These are phyloP conservation scores for Penicillium verrucosum DNA, from an alignment of 2,329 filamentous ascomycete genomes.

Conservation along the genomic window DNA sequence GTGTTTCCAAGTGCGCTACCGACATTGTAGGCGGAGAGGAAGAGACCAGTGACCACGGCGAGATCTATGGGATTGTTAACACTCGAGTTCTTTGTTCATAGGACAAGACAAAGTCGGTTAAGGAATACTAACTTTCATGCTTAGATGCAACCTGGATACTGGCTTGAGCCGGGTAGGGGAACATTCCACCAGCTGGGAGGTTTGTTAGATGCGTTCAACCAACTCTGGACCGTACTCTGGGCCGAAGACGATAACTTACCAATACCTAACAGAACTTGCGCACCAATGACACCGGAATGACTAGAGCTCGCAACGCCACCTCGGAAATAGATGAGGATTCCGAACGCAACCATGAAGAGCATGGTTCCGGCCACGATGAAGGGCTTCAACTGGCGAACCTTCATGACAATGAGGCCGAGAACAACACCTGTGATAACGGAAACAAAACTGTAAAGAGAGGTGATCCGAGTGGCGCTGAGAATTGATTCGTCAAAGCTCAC, in stretches of 20 bases:
- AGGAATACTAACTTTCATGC: constrained; percentile 42
- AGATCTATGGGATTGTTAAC: constrained; percentile 42
- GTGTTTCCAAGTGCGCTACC: constrained; percentile 60
- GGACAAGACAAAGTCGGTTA: not conserved
- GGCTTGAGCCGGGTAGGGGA: constrained; percentile 53
- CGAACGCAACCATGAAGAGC: constrained; percentile 64
- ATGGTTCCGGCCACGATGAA: constrained; percentile 61
- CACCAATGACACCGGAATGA: constrained; percentile 59
- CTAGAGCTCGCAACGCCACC: constrained; percentile 46
- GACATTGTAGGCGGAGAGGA: constrained; percentile 61
- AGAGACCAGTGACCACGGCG: constrained; percentile 62
- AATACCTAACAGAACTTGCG: constrained; percentile 61
- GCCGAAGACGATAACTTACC: constrained; percentile 30
- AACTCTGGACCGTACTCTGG: no score
- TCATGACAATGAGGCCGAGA: constrained; percentile 57
- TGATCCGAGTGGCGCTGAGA: constrained; percentile 56
- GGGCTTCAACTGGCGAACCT: constrained; percentile 58
- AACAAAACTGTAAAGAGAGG: constrained; percentile 57
- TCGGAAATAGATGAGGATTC: constrained; percentile 62
- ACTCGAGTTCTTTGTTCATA: not conserved
- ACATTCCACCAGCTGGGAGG: constrained; percentile 55
- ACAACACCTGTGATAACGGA: constrained; percentile 58
- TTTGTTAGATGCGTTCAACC: not conserved
- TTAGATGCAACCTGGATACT: constrained; percentile 51
- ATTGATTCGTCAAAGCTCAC: constrained; percentile 61